Percentiles rank a stretch among this genome's conserved stretches.
Evolutionary conservation across 2,329 filamentous ascomycete genomes (phyloP).

Genomic region (Fusarium marasasianum): DNA sequence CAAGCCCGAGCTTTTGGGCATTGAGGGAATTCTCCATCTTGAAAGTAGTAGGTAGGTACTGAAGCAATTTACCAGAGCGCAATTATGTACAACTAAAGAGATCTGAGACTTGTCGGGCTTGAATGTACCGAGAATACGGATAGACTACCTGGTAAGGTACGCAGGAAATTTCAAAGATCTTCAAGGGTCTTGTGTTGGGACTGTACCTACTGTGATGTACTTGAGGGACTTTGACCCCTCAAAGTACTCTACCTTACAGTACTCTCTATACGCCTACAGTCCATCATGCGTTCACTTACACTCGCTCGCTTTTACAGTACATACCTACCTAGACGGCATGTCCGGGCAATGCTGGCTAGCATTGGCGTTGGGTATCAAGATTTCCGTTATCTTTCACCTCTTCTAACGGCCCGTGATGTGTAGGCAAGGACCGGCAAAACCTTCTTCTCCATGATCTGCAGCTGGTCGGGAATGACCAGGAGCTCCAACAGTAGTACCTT

Average conservation of each 20-base stretch:
- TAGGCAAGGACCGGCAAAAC: slow-evolving; percentile 20
- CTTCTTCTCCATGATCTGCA: slow-evolving; percentile 35
- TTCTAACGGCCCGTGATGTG: slow-evolving; percentile 33
- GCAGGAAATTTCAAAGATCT: background rate
- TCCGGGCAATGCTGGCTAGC: background rate
- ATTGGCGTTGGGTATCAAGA: slow-evolving; percentile 32
- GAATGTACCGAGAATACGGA: slow-evolving; percentile 8
- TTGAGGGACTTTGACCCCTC: slow-evolving; percentile 17
- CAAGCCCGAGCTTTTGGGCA: background rate
- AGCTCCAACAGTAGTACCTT: background rate
- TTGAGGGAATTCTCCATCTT: background rate
- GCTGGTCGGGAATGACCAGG: background rate
- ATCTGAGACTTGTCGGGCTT: slow-evolving; percentile 9
- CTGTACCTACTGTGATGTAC: background rate
- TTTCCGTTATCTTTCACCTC: slow-evolving; percentile 37
- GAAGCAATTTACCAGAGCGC: background rate
- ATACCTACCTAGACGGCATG: background rate
- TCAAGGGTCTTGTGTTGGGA: background rate
- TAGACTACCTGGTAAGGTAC: background rate
- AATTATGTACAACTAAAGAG: background rate
- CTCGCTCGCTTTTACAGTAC: background rate
- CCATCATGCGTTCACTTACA: slow-evolving; percentile 15
- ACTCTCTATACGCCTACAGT: background rate
- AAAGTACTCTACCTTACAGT: background rate
- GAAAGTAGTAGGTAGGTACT: background rate